Evolutionary conservation across 352 stramenopile genomes (phyloP), one percentile per base, ranked within the genome.

Genomic region (Thalassiosira hispida): DNA sequence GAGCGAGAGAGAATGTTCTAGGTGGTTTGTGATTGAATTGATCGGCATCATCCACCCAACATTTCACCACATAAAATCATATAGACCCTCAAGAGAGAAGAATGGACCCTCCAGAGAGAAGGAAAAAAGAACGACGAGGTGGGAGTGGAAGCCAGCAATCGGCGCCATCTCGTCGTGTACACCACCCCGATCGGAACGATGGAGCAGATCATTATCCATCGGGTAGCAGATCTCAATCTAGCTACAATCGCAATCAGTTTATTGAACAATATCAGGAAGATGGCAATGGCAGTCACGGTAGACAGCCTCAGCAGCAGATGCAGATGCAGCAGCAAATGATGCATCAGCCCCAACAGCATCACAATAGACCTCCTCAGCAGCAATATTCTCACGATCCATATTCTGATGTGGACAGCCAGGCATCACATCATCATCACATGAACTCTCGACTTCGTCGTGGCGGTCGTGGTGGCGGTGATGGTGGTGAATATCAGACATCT

Each of bases 401-500:
- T 49, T 65, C 22, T 20, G 52, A 73, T 73, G 64, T 29, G 12
- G 46, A 51, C 29, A 73, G 64, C 47, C 64, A 73, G 31, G 51
- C 51, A 44, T 73, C 64, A 29, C 64, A 64, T 38, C 64, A 64
- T 38, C 49, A 56, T 18, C 47, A 38, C 7, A 60, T 18, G 2
- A 40, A 16, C 40, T 42, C 8, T 18, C 35, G 6, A 2, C 9
- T 25, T 14, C 2, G 16, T 5, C 12, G 62, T 16, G 62, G 29
- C 61, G 16, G 23, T 51, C 40, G 22, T 47, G 4, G 38, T 47
- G 38, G 38, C 11, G 33, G 33, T 42, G 33, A 11, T 38, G 31
- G 31, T 38, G 31, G 31, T 9, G 31, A 38, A 38, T 38, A 38
- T 38, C 31, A 38, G 3, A 38, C 3, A 9, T 9, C 3, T 3